A percentile compares a stretch with the other conserved stretches of the same genome.
These are phyloP conservation scores for Amanita exitialis DNA, from an alignment of 768 basidiomycete species.

Conservation along the genomic window DNA sequence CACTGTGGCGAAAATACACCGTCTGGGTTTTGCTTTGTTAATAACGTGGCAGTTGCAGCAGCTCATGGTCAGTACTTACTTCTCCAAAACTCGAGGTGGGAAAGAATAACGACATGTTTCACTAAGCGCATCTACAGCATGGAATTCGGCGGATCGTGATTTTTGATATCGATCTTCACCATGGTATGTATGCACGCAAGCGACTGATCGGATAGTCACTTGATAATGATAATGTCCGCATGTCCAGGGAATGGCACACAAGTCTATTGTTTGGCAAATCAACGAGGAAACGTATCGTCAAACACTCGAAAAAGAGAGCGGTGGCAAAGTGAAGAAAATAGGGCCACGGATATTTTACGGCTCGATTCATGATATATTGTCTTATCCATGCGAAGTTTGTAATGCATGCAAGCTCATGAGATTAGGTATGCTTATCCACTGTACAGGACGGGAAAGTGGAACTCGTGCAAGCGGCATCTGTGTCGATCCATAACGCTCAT, in stretches of 20 bases:
- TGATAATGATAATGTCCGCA: neutral
- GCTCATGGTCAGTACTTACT: constrained; percentile 63
- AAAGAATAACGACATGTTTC: neutral
- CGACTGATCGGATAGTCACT: neutral
- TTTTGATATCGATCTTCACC: constrained; percentile 89
- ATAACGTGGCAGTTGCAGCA: constrained; percentile 85
- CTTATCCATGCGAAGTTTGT: constrained; percentile 83
- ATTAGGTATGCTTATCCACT: neutral
- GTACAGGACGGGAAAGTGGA: constrained; percentile 68
- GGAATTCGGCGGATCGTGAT: constrained; percentile 72
- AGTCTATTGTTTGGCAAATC: constrained; percentile 80
- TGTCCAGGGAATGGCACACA: constrained; percentile 86
- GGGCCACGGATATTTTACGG: constrained; percentile 76
- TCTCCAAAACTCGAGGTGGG: neutral
- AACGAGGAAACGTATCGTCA: constrained; percentile 80
- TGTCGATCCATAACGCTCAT: constrained; percentile 66
- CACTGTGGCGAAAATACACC: constrained; percentile 90
- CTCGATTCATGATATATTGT: constrained; percentile 87
- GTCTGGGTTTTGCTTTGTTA: constrained; percentile 91
- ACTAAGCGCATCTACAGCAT: constrained; percentile 69
- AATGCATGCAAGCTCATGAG: neutral
- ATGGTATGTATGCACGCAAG: constrained; percentile 36
- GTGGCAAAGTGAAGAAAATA: constrained; percentile 20
- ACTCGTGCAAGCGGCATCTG: constrained; percentile 81
- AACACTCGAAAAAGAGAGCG: constrained; percentile 45